phyloP scores from a whole-genome alignment of 2,329 filamentous ascomycete genomes.

The Colletotrichum lupini region DNA sequence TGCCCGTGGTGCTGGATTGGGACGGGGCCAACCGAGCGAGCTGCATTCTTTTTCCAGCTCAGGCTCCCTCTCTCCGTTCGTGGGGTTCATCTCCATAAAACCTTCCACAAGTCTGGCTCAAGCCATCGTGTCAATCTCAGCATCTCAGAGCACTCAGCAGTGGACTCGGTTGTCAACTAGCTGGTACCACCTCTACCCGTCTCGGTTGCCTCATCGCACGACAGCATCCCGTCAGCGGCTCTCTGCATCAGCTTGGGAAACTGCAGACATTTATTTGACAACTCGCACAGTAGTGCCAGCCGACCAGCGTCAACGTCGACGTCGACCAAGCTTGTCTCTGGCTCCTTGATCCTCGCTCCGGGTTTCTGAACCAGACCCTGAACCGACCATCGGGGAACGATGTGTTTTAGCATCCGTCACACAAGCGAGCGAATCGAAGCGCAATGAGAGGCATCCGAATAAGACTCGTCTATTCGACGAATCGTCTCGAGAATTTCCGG shows the following conservation, averaged over 20 bases:
- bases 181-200: not conserved
- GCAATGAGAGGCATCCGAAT: not conserved
- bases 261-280: conserved; percentile 23
- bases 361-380: not conserved
- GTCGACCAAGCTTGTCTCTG: conserved; percentile 2
- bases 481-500: not conserved
- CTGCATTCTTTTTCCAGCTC: conserved; percentile 15
- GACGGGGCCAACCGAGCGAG: conserved; percentile 3
- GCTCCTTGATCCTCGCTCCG: not conserved
- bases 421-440: not conserved
- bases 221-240: not conserved
- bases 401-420: not conserved
- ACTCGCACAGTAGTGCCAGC: conserved; percentile 12
- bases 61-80: not conserved
- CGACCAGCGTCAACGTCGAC: not conserved
- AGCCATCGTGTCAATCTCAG: not conserved
- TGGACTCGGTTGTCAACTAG: not conserved
- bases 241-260: conserved; percentile 3
- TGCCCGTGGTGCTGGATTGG: not conserved
- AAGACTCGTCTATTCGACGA: not conserved
- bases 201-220: not conserved
- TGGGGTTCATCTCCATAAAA: not conserved
- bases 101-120: not conserved
- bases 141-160: not conserved
- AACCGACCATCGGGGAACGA: not conserved